Percentiles rank a stretch among this genome's conserved stretches.
Conservation (phyloP, 148 eudicot genomes). For the Oxyria digyna region DNA sequence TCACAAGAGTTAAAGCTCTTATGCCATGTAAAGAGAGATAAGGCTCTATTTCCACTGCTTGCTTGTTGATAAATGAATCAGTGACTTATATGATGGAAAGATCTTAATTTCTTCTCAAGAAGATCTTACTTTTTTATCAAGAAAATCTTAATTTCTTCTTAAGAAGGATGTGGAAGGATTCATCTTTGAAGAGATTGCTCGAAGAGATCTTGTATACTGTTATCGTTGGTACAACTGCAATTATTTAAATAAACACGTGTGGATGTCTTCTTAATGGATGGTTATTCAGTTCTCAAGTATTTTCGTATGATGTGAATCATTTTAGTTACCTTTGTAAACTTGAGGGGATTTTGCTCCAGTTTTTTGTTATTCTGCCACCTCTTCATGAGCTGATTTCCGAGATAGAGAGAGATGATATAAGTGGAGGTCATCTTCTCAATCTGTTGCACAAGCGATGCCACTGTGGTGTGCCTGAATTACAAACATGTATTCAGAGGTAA, state of each 20-base stretch:
- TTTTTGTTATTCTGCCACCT: constrained; percentile 88
- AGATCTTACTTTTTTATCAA: too few relatives aligned
- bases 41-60: not conserved
- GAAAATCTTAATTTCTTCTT: not conserved
- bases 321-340: not conserved
- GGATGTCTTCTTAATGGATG: not conserved
- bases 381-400: constrained; percentile 79
- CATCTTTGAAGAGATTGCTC: not conserved
- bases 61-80: not conserved
- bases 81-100: not conserved
- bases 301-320: not conserved
- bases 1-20: not conserved
- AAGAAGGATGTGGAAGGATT: not conserved
- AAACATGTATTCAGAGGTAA: constrained; percentile 85
- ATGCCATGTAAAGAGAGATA: too few relatives aligned
- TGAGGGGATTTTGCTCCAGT: constrained; percentile 34
- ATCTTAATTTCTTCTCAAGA: not conserved
- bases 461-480: constrained; percentile 97
- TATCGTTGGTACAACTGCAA: not conserved
- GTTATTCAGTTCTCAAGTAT: not conserved
- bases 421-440: constrained; percentile 83
- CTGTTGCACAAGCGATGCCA: constrained; percentile 88
- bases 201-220: not conserved
- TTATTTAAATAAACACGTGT: not conserved
- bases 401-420: constrained; percentile 66